Base-by-base conservation (phyloP, 108 stramenopile species). In the Cyclostephanos tholiformis region DNA sequence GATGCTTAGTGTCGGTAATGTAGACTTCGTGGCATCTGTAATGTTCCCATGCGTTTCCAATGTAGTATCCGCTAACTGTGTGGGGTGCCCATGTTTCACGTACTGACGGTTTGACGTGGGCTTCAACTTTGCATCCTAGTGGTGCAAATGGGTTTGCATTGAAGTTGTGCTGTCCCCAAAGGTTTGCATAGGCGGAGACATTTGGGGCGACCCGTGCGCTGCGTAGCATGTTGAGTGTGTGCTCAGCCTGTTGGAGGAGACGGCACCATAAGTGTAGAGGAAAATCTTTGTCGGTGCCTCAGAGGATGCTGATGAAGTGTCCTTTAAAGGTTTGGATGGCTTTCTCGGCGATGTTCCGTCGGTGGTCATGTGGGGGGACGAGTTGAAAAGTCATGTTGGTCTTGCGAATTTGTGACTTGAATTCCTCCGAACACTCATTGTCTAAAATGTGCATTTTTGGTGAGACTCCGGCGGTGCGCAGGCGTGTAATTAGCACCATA, bases 181-280 rank as follows among this genome's bases (percentile, higher is more conserved):
- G 41, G 41, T 75, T 32, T 2, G 52, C 67, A 35, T 62, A 67
- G 32, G 32, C 32, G 32, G 32, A 32, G 32, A 32, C 32, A 32
- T 32, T 32, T 4, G 32, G 32, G 0, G 67, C 51, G 14, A 57
- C 59, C 2, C 38, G 32, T n/a, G 53, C 50, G 22, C 23, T 53
- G 4, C 56, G 30, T 1, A 75, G 66, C 20, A 75, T 44, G 30
- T 58, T 57, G 5, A 75, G 55, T 3, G 65, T 55, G 14, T 23
- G 6, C 29, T 67, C 65, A 6, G 25, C 51, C 29, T 75, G 74
- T 43, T 25, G 35, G 0, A 75, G n/a, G 1, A 67, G 74, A 17
- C 38, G 39, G 29, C 38, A 29, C 74, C 74, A 75, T 16, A 75
- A 43, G 36, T 75, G 74, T 38, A 75, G 51, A 14, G 74, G 74